phyloP scores from a whole-genome alignment of 2,329 filamentous ascomycete species.

The Cadophora gregata region DNA sequence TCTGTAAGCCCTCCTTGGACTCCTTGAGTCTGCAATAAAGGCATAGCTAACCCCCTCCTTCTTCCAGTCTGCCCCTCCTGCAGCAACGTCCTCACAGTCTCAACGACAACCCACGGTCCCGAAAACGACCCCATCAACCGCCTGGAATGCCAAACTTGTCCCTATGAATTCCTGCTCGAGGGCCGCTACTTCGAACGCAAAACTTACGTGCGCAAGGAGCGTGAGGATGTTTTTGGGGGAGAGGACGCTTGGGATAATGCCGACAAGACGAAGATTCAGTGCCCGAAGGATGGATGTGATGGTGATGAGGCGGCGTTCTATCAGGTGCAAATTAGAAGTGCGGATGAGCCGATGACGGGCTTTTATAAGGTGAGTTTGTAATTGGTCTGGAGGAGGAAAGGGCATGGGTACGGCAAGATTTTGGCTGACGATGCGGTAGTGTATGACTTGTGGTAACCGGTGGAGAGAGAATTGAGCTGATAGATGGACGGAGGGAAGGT shows the following conservation, averaged over 20 bases:
- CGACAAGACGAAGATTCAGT: constrained; percentile 83
- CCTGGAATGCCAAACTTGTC: constrained; percentile 94
- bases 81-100: constrained; percentile 83
- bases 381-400: background rate
- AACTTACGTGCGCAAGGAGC: constrained; percentile 80
- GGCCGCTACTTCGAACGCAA: constrained; percentile 81
- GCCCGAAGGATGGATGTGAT: constrained; percentile 79
- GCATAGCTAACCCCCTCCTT: constrained; percentile 23
- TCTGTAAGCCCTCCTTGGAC: constrained; percentile 57
- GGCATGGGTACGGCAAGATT: constrained; percentile 33
- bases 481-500: background rate
- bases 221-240: constrained; percentile 89
- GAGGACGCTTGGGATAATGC: constrained; percentile 90
- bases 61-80: constrained; percentile 78
- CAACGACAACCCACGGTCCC: constrained; percentile 43
- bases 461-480: constrained; percentile 67
- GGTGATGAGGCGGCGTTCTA: constrained; percentile 90
- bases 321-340: constrained; percentile 96
- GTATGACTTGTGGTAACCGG: constrained; percentile 68
- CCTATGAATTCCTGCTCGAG: constrained; percentile 85
- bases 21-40: background rate
- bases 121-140: constrained; percentile 64
- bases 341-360: constrained; percentile 97
- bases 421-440: constrained; percentile 50
- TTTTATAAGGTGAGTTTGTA: constrained; percentile 77